These are phyloP conservation scores for Trichoderma pleuroti DNA, from an alignment of 2,329 filamentous ascomycete species.

Conservation along the genomic window DNA sequence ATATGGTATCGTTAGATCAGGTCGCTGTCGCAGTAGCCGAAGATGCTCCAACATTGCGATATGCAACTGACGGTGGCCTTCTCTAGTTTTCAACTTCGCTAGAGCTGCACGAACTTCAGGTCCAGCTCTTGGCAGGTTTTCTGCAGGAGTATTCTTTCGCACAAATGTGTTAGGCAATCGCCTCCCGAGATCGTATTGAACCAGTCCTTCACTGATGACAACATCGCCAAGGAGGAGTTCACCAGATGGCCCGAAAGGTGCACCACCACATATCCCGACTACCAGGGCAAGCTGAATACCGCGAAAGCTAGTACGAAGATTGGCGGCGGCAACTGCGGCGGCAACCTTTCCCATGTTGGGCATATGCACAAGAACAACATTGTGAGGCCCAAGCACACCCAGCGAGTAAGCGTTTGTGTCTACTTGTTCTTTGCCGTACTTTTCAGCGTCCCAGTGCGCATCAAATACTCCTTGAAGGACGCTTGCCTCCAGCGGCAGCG, in stretches of 20 bases:
- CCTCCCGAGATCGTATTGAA: not conserved
- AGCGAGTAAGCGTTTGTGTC: conserved; percentile 30
- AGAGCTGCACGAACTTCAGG: not conserved
- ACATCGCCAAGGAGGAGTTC: not conserved
- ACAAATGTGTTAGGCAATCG: not conserved
- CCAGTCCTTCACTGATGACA: not conserved
- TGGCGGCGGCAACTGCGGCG: conserved; percentile 23
- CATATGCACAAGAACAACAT: conserved; percentile 25
- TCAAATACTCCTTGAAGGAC: conserved; percentile 17
- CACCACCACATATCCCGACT: conserved; percentile 30
- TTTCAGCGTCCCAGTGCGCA: conserved; percentile 1
- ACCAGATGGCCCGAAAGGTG: not conserved
- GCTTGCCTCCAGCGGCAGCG: conserved; percentile 8
- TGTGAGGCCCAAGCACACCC: conserved; percentile 22
- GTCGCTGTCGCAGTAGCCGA: not conserved
- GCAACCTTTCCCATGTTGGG: conserved; percentile 18
- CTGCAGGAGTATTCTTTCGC: not conserved
- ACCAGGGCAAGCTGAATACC: conserved; percentile 31
- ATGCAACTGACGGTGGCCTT: fast-evolving
- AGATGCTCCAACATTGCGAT: not conserved
- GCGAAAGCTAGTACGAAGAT: conserved; percentile 28
- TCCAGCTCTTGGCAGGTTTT: not conserved
- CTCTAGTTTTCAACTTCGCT: not conserved
- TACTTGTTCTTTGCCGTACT: conserved; percentile 22
- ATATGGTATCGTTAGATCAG: not conserved